Percentiles rank a stretch among this genome's conserved stretches.
These are phyloP conservation scores for Pseudozyma tsukubaensis DNA, from an alignment of 1,284 basidiomycete species.

Conservation along the genomic window DNA sequence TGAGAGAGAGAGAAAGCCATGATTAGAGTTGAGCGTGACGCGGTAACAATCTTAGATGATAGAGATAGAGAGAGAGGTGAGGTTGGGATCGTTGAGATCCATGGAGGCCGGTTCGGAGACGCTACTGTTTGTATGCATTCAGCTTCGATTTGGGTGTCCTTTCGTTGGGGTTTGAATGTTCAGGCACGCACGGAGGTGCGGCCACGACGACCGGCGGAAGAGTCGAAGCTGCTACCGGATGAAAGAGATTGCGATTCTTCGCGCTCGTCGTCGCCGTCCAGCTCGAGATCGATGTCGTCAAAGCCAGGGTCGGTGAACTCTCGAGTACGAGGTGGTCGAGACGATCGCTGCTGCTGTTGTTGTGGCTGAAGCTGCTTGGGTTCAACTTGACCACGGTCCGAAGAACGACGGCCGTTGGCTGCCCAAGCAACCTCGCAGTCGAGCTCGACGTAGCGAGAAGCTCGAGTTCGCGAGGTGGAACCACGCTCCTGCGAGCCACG, in stretches of 20 bases:
- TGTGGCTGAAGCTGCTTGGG: no score
- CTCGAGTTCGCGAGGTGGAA: conserved; percentile 37
- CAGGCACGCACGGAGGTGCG: conserved; percentile 24
- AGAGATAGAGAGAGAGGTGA: conserved; percentile 6
- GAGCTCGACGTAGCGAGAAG: conserved; percentile 24
- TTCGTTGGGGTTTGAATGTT: neutral
- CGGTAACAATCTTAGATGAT: neutral
- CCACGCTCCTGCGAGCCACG: conserved; percentile 44
- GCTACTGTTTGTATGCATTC: conserved; percentile 8
- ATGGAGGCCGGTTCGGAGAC: conserved; percentile 28
- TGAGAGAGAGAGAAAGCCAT: conserved; percentile 3
- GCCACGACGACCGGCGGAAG: conserved; percentile 12
- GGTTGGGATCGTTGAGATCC: conserved; percentile 35
- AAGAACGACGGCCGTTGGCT: conserved; percentile 44
- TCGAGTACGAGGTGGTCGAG: conserved; percentile 9
- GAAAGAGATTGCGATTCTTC: conserved; percentile 32
- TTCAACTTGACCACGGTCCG: conserved; percentile 27
- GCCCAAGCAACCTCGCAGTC: conserved; percentile 49
- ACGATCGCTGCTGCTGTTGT: conserved; percentile 17
- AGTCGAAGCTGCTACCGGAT: conserved; percentile 32
- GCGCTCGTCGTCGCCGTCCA: conserved; percentile 51
- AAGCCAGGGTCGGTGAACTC: conserved; percentile 48
- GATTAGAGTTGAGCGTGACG: conserved; percentile 32
- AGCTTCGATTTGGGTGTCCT: conserved; percentile 13
- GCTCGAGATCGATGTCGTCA: conserved; percentile 59